These are phyloP conservation scores for Dryas octopetala DNA, from an alignment of 306 rosid genomes.

Conservation along the genomic window DNA sequence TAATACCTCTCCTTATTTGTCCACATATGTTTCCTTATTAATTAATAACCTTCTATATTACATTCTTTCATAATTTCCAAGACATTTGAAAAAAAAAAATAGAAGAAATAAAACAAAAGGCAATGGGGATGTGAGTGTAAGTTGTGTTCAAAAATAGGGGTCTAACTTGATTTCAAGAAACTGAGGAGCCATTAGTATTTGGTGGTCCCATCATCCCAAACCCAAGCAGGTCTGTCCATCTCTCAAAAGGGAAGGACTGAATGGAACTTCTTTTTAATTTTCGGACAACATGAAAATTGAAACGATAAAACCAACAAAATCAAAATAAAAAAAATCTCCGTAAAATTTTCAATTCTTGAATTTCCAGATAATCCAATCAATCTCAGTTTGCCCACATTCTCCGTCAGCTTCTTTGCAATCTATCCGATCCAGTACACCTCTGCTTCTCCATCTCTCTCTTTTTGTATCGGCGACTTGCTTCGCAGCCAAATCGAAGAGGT, in stretches of 20 bases:
- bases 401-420: constrained; percentile 18
- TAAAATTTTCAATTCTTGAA: constrained; percentile 16
- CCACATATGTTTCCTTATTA: too few species aligned
- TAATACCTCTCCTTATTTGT: too few species aligned
- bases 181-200: not conserved
- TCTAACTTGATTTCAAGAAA: not conserved
- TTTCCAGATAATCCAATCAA: constrained; percentile 25
- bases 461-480: not conserved
- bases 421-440: constrained; percentile 50
- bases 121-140: not conserved
- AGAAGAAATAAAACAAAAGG: too few species aligned
- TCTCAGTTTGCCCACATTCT: constrained; percentile 20
- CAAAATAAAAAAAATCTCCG: not conserved
- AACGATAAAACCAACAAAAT: not conserved
- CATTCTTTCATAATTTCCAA: too few species aligned
- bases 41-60: too few species aligned
- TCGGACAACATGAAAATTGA: not conserved
- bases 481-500: too few species aligned
- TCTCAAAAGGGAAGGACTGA: constrained; percentile 6
- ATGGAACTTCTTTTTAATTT: not conserved
- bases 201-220: not conserved
- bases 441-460: constrained; percentile 1
- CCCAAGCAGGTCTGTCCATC: not conserved
- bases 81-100: too few species aligned
- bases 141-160: not conserved